Evolutionary conservation across 306 rosid genomes (phyloP), one percentile per base, ranked within the genome.

Genomic region (Rosa lucieae): DNA sequence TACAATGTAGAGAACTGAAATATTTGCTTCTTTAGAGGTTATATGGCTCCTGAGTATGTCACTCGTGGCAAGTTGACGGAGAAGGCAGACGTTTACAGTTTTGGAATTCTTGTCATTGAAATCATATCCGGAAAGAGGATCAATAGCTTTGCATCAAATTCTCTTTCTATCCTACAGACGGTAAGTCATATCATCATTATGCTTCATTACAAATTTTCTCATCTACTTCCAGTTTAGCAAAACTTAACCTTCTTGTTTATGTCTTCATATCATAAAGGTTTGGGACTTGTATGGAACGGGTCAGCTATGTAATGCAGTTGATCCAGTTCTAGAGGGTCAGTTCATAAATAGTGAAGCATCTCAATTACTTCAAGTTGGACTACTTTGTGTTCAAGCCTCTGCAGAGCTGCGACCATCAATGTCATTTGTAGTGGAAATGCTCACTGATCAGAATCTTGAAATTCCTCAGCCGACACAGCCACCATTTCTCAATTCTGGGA

Each of bases 1-100:
- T 44, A 72, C 43, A 75, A 61, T 6, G n/a, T 63, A 9, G 14
- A 39, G 10, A 20, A 59, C 20, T 9, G 14, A 43, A 20, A 14
- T 1, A 39, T 75, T 37, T 67, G 58, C 55, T 42, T 78, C 5
- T 49, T 12, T 66, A 92, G 97, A 44, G 97, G 97, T 70, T 92
- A 92, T 46, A 90, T 92, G 92, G 97, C 97, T 85, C 97, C 97
- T 0, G 97, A 92, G 48, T 92, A 92, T 72, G 77, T 84, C 5
- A 79, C 86, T 82, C 88, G 67, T 3, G 97, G 97, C 17, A 89
- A 86, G 77, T 81, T 92, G 77, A 74, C 90, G 0, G 95, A 89
- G 82, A 92, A 92, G 82, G 97, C 95, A 9, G 97, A 92, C 53
- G 87, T 90, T 42, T 92, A 89, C 69, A 90, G 97, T 76, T 92